Evolutionary conservation across 139 green algal species (phyloP), one percentile per base, ranked within the genome.

Genomic region (Raphidocelis subcapitata): DNA sequence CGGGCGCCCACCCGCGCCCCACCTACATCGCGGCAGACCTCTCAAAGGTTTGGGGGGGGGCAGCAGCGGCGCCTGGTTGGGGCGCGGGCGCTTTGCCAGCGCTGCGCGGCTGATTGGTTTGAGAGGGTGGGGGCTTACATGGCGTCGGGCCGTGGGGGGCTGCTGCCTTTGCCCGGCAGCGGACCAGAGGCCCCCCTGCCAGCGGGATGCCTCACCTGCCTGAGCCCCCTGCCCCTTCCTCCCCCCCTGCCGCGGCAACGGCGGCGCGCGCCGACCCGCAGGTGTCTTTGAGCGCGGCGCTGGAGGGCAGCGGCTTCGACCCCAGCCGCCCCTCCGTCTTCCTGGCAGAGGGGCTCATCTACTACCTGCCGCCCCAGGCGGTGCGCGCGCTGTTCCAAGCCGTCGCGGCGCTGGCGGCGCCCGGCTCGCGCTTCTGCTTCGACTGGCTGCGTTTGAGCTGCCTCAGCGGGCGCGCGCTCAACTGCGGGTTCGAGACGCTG

Each of bases 1-100:
- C 41, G 8, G 24, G 36, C 52, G 56, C 59, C 55, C 60, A 61
- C 32, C 32, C 69, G 21, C 82, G 86, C 28, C 86, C 87, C 16
- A 72, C 72, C 41, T 93, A 83, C 67, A 69, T 91, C 1, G 86
- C 71, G 0, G 86, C 88, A 10, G 86, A 93, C 67, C 78, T 93
- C 35, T 73, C 75, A 2, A 37, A 62, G 2, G 69, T 84, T 18
- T 77, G 70, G 16, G 77, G n/a, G n/a, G n/a, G n/a, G n/a, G n/a
- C n/a, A n/a, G n/a, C n/a, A n/a, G n/a, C n/a, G n/a, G n/a, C n/a
- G n/a, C n/a, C n/a, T n/a, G n/a, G n/a, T n/a, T n/a, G n/a, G n/a
- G n/a, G n/a, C n/a, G n/a, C n/a, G n/a, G n/a, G n/a, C n/a, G n/a
- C n/a, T n/a, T n/a, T n/a, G n/a, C n/a, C n/a, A n/a, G n/a, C n/a